Evolutionary conservation across 2,329 filamentous ascomycete genomes (phyloP).

Genomic region (Ceratocystis harringtonii): DNA sequence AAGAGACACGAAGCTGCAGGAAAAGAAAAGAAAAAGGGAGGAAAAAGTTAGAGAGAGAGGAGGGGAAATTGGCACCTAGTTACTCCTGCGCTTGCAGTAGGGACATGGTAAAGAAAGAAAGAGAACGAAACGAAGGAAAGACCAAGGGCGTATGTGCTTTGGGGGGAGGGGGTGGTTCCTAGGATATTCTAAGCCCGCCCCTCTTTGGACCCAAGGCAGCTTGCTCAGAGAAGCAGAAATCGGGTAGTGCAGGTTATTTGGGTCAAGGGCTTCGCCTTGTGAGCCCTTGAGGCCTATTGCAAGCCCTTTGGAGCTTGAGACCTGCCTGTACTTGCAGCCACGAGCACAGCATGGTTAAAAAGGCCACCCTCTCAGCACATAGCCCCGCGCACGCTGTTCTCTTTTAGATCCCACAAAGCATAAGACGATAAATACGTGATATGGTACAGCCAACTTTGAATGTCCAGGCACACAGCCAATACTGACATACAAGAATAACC

Average conservation of each 20-base stretch:
- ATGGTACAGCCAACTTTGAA: neutral
- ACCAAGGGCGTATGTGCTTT: neutral
- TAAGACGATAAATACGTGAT: neutral
- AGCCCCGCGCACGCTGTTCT: neutral
- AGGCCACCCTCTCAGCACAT: too few species aligned
- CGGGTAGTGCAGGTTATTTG: neutral
- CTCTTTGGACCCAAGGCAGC: neutral
- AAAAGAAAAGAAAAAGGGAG: neutral
- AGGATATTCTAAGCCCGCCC: neutral
- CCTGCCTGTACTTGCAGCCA: neutral
- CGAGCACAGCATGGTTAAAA: neutral
- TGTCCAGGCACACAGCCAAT: neutral
- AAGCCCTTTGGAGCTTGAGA: neutral
- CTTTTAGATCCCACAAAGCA: neutral
- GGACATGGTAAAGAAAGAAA: neutral
- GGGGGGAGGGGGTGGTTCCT: neutral
- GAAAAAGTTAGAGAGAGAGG: slow-evolving; percentile 13
- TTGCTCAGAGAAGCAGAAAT: neutral
- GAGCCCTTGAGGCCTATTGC: neutral
- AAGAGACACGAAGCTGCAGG: neutral
- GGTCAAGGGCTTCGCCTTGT: neutral
- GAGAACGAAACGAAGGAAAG: neutral
- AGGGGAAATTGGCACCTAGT: slow-evolving; percentile 16
- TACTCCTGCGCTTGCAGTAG: neutral
- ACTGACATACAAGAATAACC: slow-evolving; percentile 3